These are phyloP conservation scores for Nothophytophthora sp. DNA, from an alignment of 352 stramenopile species.

Conservation along the genomic window DNA sequence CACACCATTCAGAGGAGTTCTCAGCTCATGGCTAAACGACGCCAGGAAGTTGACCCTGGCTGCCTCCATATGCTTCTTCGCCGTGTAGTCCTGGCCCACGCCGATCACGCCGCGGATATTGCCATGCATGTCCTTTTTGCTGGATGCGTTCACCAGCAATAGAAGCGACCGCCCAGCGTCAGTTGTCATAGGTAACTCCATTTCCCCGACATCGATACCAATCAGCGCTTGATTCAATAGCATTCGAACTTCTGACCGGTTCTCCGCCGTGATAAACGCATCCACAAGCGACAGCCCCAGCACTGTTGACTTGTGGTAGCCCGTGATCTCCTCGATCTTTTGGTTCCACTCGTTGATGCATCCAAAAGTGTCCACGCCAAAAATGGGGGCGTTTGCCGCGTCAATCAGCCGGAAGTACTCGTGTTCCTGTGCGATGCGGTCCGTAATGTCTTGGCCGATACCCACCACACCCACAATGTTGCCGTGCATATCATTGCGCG, in stretches of 20 bases:
- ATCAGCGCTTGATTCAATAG: slow-evolving; percentile 39
- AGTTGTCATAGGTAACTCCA: slow-evolving; percentile 45
- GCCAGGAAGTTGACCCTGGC: slow-evolving; percentile 41
- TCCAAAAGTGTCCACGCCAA: slow-evolving; percentile 49
- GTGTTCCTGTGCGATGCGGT: slow-evolving; percentile 50
- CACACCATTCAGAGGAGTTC: slow-evolving; percentile 57
- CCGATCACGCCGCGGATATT: slow-evolving; percentile 75
- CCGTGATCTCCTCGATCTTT: slow-evolving; percentile 49
- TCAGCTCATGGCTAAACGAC: slow-evolving; percentile 46
- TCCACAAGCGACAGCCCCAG: slow-evolving; percentile 38
- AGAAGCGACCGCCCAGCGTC: slow-evolving; percentile 26
- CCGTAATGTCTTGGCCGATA: slow-evolving; percentile 70
- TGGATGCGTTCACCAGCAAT: slow-evolving; percentile 40
- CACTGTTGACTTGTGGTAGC: slow-evolving; percentile 36
- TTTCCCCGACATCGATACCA: slow-evolving; percentile 42
- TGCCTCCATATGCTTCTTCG: slow-evolving; percentile 44
- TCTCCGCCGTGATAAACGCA: slow-evolving; percentile 36
- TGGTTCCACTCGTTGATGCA: slow-evolving; percentile 58
- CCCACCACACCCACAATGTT: slow-evolving; percentile 73
- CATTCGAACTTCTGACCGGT: slow-evolving; percentile 26
- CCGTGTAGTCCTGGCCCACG: slow-evolving; percentile 79
- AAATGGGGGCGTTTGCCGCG: slow-evolving; percentile 48
- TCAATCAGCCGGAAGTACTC: slow-evolving; percentile 57
- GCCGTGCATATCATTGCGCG: slow-evolving; percentile 39
- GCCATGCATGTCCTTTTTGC: slow-evolving; percentile 62